Evolutionary conservation across 2,329 filamentous ascomycete species (phyloP).

Genomic region (Rutstroemia sydowiana): DNA sequence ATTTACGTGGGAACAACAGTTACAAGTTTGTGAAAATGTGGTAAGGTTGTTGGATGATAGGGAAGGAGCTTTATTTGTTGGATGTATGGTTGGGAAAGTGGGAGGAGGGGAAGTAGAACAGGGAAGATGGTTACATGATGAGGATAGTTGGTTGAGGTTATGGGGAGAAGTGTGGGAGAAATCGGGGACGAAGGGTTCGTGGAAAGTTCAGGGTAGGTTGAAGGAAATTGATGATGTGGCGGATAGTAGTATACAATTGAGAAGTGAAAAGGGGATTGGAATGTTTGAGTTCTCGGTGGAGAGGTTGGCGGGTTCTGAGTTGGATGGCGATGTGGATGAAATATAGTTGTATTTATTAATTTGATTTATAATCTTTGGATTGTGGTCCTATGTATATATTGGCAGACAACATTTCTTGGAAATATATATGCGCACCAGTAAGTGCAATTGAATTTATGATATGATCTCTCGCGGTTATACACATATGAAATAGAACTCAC

Average conservation of each 20-base stretch:
- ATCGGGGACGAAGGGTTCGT: slow-evolving; percentile 1
- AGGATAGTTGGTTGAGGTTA: slow-evolving; percentile 3
- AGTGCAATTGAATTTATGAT: too few species aligned
- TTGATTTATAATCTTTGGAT: too few species aligned
- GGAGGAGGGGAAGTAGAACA: slow-evolving; percentile 3
- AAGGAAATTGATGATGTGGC: not conserved
- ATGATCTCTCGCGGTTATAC: too few species aligned
- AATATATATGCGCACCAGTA: too few species aligned
- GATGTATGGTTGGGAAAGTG: slow-evolving; percentile 1
- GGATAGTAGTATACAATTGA: not conserved
- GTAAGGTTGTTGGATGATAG: not conserved
- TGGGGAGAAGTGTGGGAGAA: slow-evolving; percentile 6
- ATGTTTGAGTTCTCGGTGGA: slow-evolving; percentile 6
- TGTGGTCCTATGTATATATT: too few species aligned
- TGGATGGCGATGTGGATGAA: not conserved
- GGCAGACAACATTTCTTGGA: too few species aligned
- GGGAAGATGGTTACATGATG: slow-evolving; percentile 8
- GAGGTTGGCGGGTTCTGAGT: not conserved
- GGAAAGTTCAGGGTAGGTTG: slow-evolving; percentile 7
- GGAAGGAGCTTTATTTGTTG: slow-evolving; percentile 4
- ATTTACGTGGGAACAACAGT: slow-evolving; percentile 11
- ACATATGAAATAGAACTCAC: too few species aligned
- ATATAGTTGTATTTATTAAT: not conserved
- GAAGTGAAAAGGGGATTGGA: not conserved
- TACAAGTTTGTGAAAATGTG: slow-evolving; percentile 1